Evolutionary conservation across 495 filamentous ascomycete species (phyloP), one percentile per base, ranked within the genome.

Genomic region (Lentithecium fluviatile): DNA sequence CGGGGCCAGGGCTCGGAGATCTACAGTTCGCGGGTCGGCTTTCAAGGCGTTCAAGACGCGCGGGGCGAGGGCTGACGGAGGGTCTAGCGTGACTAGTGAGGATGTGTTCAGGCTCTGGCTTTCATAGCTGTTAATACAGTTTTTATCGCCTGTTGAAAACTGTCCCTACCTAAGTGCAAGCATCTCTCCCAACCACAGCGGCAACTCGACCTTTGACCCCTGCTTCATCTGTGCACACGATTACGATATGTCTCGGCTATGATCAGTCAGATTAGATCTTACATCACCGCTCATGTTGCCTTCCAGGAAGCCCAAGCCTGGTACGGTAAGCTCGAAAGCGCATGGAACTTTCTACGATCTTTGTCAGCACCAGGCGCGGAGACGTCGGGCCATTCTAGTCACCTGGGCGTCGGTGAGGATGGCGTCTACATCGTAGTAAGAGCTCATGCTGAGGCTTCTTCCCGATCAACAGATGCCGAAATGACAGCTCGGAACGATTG

Each of bases 101-200:
- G 79, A 77, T 15, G 45, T 68, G 25, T 64, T 68, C 7, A 68
- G 56, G 34, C 56, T 68, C 38, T 68, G 60, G 42, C 65, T 67
- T 15, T 40, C 6, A 26, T 10, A 29, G 40, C 47, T 52, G 13
- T 43, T 58, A 25, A 53, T 24, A 12, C 15, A 12, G n/a, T 43
- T 7, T 38, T 6, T 3, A 47, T 42, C 29, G 2, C 32, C 3
- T 15, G 7, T 37, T 32, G 4, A 3, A 17, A 13, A 23, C 13
- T 10, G 17, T 24, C 47, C 45, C 13, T 72, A 84, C 80, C 87
- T 87, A 45, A 96, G 87, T 45, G 90, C 93, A 25, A 98, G 87
- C 82, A 96, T 92, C 75, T 96, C 90, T 57, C 88, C 90, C n/a
- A 98, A 85, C 95, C 95, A 98, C 71, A 97, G 79, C 36, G 94